These are phyloP conservation scores for Gnaphalium uliginosum DNA, from an alignment of 129 eudicot species.

Conservation along the genomic window DNA sequence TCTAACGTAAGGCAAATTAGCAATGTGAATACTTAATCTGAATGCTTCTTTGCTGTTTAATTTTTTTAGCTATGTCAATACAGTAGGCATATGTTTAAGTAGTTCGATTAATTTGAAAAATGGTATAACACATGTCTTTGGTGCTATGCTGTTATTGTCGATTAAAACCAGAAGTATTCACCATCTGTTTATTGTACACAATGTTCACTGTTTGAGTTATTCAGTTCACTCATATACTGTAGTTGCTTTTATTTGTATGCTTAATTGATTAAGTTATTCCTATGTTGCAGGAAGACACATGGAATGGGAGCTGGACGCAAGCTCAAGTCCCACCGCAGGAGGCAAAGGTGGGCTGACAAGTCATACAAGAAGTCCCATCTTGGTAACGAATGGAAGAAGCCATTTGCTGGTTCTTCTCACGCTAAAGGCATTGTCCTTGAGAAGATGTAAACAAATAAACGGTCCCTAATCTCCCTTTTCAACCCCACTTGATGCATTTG, in stretches of 20 bases:
- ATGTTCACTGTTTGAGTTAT: background rate
- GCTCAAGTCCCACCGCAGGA: constrained; percentile 55
- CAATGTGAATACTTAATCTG: background rate
- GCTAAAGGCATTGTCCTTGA: constrained; percentile 53
- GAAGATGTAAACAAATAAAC: constrained; percentile 40
- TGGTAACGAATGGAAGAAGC: constrained; percentile 60
- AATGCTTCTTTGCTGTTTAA: too few relatives aligned
- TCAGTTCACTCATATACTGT: background rate
- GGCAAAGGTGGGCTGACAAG: constrained; percentile 62
- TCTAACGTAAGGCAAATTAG: background rate
- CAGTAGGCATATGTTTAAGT: background rate
- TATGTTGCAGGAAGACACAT: constrained; percentile 47
- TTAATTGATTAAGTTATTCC: background rate
- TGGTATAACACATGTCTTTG: background rate
- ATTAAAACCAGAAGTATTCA: background rate
- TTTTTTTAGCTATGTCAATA: background rate
- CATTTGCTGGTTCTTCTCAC: constrained; percentile 59
- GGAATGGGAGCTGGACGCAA: constrained; percentile 70
- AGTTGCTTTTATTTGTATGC: background rate
- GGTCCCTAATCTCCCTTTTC: background rate
- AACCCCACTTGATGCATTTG: background rate
- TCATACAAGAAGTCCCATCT: constrained; percentile 56
- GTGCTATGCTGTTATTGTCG: background rate
- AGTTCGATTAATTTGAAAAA: background rate
- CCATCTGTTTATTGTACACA: background rate